Evolutionary conservation across 2,329 filamentous ascomycete genomes (phyloP), one percentile per base, ranked within the genome.

Genomic region (Xylariomycetidae sp.): DNA sequence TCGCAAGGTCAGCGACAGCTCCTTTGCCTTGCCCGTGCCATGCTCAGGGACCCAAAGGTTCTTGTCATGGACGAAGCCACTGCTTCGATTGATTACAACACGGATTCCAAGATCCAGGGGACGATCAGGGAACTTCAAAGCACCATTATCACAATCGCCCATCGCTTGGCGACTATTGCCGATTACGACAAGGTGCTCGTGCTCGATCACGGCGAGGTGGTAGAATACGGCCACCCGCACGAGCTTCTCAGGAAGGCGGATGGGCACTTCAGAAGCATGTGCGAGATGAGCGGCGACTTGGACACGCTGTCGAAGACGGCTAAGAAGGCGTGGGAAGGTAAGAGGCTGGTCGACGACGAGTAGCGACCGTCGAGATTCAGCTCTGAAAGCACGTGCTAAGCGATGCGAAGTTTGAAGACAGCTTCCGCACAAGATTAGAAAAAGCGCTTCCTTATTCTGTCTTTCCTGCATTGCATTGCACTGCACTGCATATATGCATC

Each of bases 61-160:
- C 70, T 98, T n/a, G 82, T 98, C 54, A 96, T 98, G 92, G 92
- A 98, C 60, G 92, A 98, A 67, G 92, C 92, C 1, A 98, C 92
- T 0, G 92, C 92, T 0, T 94, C 86, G 0, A 96, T 98, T 53
- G 92, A 98, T 63, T 96, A 96, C 61, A 83, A 81, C 5, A 98
- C 92, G 2, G 92, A 98, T 53, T 73, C 82, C 31, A 95, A 95
- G 65, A 96, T 98, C 47, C 92, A 98, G 61, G 87, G 86, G 50
- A 96, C 92, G 0, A 89, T 98, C 40, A 82, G 88, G n/a, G 85
- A 95, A 58, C 74, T 96, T 49, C 83, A 80, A 45, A 86, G 88
- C 58, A 98, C 92, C 0, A 95, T 93, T 39, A 85, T 96, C 56
- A 96, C 92, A 0, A 96, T 98, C 52, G 92, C 92, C 1, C 92